phyloP scores from a whole-genome alignment of 2,329 filamentous ascomycete genomes.

The Fragosphaeria purpurea region DNA sequence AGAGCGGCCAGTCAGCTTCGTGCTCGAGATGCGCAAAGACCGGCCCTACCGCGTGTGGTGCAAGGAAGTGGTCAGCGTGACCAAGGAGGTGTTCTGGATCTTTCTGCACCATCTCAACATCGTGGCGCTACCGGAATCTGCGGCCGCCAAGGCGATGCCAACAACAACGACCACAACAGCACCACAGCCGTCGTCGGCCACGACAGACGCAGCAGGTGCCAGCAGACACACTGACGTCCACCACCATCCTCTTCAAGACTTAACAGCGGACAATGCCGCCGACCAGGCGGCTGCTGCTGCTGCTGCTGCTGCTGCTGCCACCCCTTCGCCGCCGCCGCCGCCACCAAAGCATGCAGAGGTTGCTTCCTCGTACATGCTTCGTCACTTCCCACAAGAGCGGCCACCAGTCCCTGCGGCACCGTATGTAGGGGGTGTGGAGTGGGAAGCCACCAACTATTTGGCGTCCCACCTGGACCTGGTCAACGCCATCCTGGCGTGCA shows the following conservation, averaged over 20 bases:
- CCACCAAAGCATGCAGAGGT: slow-evolving; percentile 21
- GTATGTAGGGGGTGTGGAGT: slow-evolving; percentile 94
- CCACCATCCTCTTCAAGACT: too few relatives aligned
- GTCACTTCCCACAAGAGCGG: slow-evolving; percentile 74
- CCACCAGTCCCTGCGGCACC: slow-evolving; percentile 89
- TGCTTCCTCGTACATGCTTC: slow-evolving; percentile 51
- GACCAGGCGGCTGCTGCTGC: too few relatives aligned
- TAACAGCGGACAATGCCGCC: too few relatives aligned
- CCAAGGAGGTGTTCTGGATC: slow-evolving; percentile 98
- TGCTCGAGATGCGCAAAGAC: slow-evolving; percentile 77
- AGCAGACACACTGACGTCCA: too few relatives aligned
- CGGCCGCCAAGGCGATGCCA: neutral
- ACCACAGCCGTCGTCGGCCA: too few relatives aligned
- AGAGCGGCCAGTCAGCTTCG: slow-evolving; percentile 70
- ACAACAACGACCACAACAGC: neutral
- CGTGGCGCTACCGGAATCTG: slow-evolving; percentile 47
- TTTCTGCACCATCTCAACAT: slow-evolving; percentile 93
- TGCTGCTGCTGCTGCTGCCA: too few relatives aligned
- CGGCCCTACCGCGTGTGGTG: slow-evolving; percentile 90
- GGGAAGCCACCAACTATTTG: slow-evolving; percentile 96
- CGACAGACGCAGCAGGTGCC: too few relatives aligned
- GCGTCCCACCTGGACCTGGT: slow-evolving; percentile 86
- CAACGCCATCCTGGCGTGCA: slow-evolving; percentile 79
- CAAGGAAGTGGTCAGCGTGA: slow-evolving; percentile 84
- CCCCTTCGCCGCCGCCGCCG: slow-evolving; percentile 19